Evolutionary conservation across 352 stramenopile species (phyloP), one percentile per base, ranked within the genome.

Genomic region (Globisporangium camurandrum): DNA sequence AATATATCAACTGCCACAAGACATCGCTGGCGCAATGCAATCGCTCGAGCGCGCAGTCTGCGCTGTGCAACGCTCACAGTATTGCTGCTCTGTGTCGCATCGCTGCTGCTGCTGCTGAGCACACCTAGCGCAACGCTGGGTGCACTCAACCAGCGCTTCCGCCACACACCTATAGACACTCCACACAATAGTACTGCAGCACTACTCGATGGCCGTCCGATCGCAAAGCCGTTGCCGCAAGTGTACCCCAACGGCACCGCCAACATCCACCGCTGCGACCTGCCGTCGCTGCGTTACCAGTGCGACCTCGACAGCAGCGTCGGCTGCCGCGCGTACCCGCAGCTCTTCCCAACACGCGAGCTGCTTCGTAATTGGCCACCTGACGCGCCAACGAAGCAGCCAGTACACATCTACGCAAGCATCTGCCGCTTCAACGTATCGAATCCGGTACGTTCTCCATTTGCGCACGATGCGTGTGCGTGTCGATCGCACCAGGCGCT

Each of bases 361-460:
- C 54, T 96, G 12, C 71, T 95, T 12, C 57, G 54, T 19, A 88
- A 95, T 56, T 96, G 86, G 86, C 86, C 85, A 10, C 66, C 80
- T 1, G 69, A 94, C 39, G 51, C 77, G 20, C 67, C 74, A 3
- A 23, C 24, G 1, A 56, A 57, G 12, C 27, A 48, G 19, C 75
- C 75, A 0, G 34, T n/a, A n/a, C 49, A 44, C 23, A 66, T 73
- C 20, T 86, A 76, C 42, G 59, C 74, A 9, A 86, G 75, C 34
- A 64, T 86, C 39, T 86, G 75, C 49, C 59, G 78, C 38, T 86
- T 86, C 51, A 81, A 86, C 44, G 49, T 84, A 14, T 86, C 72
- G 19, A 63, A 63, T 30, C 57, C 61, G 52, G 75, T 86, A 31
- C 36, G 71, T 50, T 17, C 10, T 16, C 30, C 8, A 34, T n/a